phyloP scores from a whole-genome alignment of 257 asterid species.

The Eustoma russellianum region DNA sequence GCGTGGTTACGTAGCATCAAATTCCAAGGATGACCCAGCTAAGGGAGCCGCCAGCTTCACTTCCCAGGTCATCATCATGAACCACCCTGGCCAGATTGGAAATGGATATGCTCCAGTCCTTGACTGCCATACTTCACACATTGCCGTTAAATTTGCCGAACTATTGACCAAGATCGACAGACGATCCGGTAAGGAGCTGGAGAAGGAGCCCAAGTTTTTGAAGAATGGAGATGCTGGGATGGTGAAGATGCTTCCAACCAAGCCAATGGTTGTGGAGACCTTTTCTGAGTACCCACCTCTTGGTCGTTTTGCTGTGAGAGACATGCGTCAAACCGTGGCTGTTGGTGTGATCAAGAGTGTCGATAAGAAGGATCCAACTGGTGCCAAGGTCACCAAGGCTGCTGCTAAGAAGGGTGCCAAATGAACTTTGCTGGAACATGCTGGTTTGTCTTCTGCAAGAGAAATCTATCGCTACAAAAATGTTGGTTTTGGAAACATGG shows the following conservation, averaged over 20 bases:
- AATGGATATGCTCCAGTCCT: conserved; percentile 65
- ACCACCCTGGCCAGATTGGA: conserved; percentile 76
- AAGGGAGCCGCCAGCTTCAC: conserved; percentile 61
- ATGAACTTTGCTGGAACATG: conserved; percentile 27
- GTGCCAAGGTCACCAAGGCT: conserved; percentile 77
- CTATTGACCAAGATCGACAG: conserved; percentile 69
- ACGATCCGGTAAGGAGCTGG: conserved; percentile 67
- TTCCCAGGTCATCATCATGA: conserved; percentile 70
- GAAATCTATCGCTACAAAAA: conserved; percentile 10
- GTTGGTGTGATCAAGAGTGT: conserved; percentile 22
- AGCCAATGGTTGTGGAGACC: conserved; percentile 76
- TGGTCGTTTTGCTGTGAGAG: conserved; percentile 66
- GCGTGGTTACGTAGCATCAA: conserved; percentile 74
- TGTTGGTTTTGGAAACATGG: neutral
- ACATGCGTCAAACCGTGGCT: conserved; percentile 76
- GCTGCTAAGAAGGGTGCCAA: conserved; percentile 74
- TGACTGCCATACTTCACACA: conserved; percentile 65
- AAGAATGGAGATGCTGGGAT: conserved; percentile 72
- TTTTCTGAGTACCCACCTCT: conserved; percentile 54
- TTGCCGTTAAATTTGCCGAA: conserved; percentile 62
- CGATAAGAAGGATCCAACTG: conserved; percentile 56
- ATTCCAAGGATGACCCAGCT: conserved; percentile 78
- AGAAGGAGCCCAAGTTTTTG: conserved; percentile 72
- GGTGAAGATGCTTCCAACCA: conserved; percentile 77
- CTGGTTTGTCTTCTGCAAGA: neutral